phyloP scores from a whole-genome alignment of 2,329 filamentous ascomycete species.

The Xenoacremonium recifei region DNA sequence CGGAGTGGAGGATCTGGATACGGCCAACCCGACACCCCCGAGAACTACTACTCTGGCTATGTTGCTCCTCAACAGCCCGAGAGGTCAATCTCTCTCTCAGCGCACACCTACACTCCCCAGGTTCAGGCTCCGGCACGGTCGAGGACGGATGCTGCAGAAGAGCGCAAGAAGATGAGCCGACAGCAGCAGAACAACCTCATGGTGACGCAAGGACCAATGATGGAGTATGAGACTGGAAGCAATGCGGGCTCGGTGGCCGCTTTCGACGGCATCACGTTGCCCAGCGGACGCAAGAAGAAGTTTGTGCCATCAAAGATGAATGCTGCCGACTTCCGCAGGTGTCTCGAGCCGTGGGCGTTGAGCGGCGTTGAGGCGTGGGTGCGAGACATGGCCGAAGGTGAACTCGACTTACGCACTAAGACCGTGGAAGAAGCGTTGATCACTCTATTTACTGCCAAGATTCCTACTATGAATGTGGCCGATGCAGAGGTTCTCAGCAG shows the following conservation, averaged over 20 bases:
- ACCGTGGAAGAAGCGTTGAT: slow-evolving; percentile 85
- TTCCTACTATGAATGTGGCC: slow-evolving; percentile 97
- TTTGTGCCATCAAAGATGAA: slow-evolving; percentile 86
- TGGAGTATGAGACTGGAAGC: slow-evolving; percentile 56
- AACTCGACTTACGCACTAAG: slow-evolving; percentile 81
- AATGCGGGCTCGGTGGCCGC: slow-evolving; percentile 54
- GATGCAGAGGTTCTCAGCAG: slow-evolving; percentile 87
- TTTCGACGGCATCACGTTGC: slow-evolving; percentile 82
- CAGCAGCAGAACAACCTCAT: slow-evolving; percentile 49
- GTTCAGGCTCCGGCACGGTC: slow-evolving; percentile 83
- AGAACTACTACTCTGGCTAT: slow-evolving; percentile 46
- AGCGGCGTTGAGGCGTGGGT: slow-evolving; percentile 87
- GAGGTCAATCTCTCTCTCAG: slow-evolving; percentile 79
- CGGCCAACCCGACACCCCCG: slow-evolving; percentile 42
- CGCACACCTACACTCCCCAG: slow-evolving; percentile 76
- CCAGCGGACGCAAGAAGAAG: slow-evolving; percentile 73
- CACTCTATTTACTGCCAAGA: slow-evolving; percentile 87
- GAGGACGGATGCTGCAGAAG: slow-evolving; percentile 86
- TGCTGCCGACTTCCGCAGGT: slow-evolving; percentile 77
- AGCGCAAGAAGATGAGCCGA: slow-evolving; percentile 55
- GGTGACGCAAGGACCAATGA: slow-evolving; percentile 52
- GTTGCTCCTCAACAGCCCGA: slow-evolving; percentile 46
- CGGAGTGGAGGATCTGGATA: slow-evolving; percentile 45
- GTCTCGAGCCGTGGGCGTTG: slow-evolving; percentile 87
- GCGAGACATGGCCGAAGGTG: slow-evolving; percentile 84